Evolutionary conservation across 371 early-diverging fungal genomes (phyloP).

Genomic region (Apophysomyces ossiformis): DNA sequence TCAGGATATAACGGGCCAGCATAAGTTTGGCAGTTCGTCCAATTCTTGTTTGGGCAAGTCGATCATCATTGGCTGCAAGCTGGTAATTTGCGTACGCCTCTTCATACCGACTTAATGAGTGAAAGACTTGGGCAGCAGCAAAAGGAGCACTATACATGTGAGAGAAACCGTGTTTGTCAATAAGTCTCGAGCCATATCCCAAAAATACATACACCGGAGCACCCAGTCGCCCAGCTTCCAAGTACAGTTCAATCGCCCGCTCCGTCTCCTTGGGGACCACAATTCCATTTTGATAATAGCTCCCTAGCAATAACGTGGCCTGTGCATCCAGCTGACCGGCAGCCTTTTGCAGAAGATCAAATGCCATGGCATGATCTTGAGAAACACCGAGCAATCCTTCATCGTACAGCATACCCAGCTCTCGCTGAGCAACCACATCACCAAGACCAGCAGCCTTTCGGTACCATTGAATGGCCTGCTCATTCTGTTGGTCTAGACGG

Average conservation of each 20-base stretch:
- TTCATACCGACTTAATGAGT: slow-evolving; percentile 37
- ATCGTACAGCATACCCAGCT: slow-evolving; percentile 86
- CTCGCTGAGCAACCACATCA: slow-evolving; percentile 69
- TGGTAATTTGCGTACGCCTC: slow-evolving; percentile 42
- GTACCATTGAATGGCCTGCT: slow-evolving; percentile 52
- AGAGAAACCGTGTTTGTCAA: slow-evolving; percentile 6
- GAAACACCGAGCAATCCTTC: slow-evolving; percentile 62
- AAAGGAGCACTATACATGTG: slow-evolving; percentile 39
- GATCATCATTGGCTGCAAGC: slow-evolving; percentile 35
- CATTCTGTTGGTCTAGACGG: slow-evolving; percentile 16
- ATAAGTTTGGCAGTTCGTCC: slow-evolving; percentile 40
- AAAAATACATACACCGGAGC: slow-evolving; percentile 38
- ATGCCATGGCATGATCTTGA: slow-evolving; percentile 73
- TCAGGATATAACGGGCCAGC: slow-evolving; percentile 45
- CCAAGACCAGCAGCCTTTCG: slow-evolving; percentile 49
- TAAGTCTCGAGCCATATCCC: slow-evolving; percentile 2
- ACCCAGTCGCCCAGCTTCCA: slow-evolving; percentile 40
- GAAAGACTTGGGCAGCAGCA: slow-evolving; percentile 49
- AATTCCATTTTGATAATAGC: slow-evolving; percentile 58
- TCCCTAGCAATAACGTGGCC: slow-evolving; percentile 75
- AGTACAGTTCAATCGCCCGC: slow-evolving; percentile 56
- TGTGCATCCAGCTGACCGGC: slow-evolving; percentile 78
- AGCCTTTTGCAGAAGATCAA: slow-evolving; percentile 77
- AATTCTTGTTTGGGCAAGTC: slow-evolving; percentile 29
- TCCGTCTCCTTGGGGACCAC: slow-evolving; percentile 57